These are phyloP conservation scores for Penicillium macrosclerotiorum DNA, from an alignment of 495 filamentous ascomycete genomes.

Conservation along the genomic window DNA sequence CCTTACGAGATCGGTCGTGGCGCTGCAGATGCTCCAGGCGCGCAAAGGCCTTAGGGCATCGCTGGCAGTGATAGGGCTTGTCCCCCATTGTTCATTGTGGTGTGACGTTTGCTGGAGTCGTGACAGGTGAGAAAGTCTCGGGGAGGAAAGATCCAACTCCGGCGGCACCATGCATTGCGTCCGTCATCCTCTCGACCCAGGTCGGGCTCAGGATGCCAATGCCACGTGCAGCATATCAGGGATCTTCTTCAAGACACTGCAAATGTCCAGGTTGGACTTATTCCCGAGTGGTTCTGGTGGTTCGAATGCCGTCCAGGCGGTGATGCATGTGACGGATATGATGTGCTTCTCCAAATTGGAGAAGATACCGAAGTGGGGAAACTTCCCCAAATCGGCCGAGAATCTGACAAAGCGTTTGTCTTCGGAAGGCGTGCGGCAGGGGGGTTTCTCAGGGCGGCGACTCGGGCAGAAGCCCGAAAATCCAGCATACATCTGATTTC, in stretches of 20 bases:
- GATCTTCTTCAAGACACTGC: too few species aligned
- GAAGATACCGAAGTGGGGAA: constrained; percentile 1
- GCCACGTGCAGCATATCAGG: too few species aligned
- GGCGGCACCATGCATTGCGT: background rate
- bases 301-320: too few species aligned
- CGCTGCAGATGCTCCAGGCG: constrained; percentile 44
- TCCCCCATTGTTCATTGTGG: constrained; percentile 16
- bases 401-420: constrained; percentile 1
- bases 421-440: constrained; percentile 1
- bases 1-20: constrained; percentile 44
- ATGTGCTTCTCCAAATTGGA: constrained; percentile 12
- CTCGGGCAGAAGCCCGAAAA: constrained; percentile 1
- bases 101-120: background rate
- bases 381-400: background rate
- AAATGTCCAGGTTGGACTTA: too few species aligned
- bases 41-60: constrained; percentile 37
- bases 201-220: too few species aligned
- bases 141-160: constrained; percentile 12
- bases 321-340: background rate
- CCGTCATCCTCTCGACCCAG: background rate
- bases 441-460: background rate
- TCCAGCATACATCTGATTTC: too few species aligned
- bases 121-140: background rate
- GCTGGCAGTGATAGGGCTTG: constrained; percentile 37
- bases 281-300: too few species aligned